Evolutionary conservation across 805 yeast genomes (phyloP).

Genomic region (Yamadazyma laniorum): DNA sequence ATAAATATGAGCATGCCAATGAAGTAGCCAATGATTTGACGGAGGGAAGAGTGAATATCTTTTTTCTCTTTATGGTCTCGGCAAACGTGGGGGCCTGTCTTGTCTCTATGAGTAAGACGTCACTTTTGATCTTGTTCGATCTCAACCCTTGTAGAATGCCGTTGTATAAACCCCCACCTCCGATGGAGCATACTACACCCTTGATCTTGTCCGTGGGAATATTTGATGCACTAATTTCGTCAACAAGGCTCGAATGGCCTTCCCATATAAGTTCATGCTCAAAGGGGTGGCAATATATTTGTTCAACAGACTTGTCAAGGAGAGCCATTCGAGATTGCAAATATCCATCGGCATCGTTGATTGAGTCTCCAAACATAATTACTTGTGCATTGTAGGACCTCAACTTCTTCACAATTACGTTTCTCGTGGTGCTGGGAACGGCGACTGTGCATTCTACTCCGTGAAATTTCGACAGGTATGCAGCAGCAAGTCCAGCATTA

Average conservation of each 20-base stretch:
- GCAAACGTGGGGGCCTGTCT: constrained; percentile 26
- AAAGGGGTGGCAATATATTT: constrained; percentile 35
- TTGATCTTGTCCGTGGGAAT: constrained; percentile 13
- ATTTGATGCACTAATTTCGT: constrained; percentile 18
- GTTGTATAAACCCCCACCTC: constrained; percentile 38
- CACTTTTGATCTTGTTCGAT: constrained; percentile 12
- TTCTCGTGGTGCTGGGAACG: constrained; percentile 23
- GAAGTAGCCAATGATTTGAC: constrained; percentile 28
- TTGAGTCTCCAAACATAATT: constrained; percentile 24
- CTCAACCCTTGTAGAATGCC: constrained; percentile 28
- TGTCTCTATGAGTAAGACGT: constrained; percentile 30
- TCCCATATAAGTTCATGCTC: constrained; percentile 32
- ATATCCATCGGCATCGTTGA: constrained; percentile 33
- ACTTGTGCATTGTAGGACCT: constrained; percentile 23
- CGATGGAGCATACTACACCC: constrained; percentile 32
- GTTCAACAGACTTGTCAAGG: constrained; percentile 10
- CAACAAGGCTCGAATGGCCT: constrained; percentile 29
- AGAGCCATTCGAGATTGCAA: constrained; percentile 17
- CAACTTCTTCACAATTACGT: constrained; percentile 20
- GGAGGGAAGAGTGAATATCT: constrained; percentile 19
- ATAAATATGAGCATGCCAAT: constrained; percentile 29
- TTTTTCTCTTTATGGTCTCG: constrained; percentile 21
- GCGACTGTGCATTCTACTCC: constrained; percentile 30
- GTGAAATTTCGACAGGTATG: constrained; percentile 23
- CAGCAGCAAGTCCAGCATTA: constrained; percentile 38